Base-by-base conservation (phyloP, 192 early-diverging fungal species). In the Lobosporangium transversale region DNA sequence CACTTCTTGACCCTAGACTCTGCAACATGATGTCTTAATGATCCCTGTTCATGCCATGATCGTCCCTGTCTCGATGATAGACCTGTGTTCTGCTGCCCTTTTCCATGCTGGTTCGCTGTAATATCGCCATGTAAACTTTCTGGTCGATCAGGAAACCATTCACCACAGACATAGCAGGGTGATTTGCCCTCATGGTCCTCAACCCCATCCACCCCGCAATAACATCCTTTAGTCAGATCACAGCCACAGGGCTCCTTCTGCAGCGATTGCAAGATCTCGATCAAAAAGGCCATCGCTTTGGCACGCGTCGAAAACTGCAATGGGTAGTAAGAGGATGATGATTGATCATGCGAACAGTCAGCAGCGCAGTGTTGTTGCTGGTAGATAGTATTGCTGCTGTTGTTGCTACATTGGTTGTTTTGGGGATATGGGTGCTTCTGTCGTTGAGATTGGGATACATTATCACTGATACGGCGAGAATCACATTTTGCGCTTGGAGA, bases 231-330 rank as follows among this genome's bases (percentile, higher is more conserved):
- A 9, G 47, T 44, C 10, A 76, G 65, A 29, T 76, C 64, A 30
- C 73, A 76, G n/a, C 73, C 73, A 49, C 73, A 76, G 30, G 64
- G 64, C 27, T 76, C 73, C 40, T 66, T 67, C 40, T 76, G 73
- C n/a, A 76, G 35, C 24, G 63, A 76, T 44, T 67, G 73, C 10
- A 76, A 32, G 37, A 76, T 44, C 37, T 76, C 73, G 23, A 76
- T 76, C 37, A 76, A 30, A 26, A 55, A 76, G 24, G 73, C 44
- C 73, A 76, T 76, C 0, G 73, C 73, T 40, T 52, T 61, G n/a
- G 73, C 73, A 17, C 62, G 62, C 2, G 73, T 76, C 18, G 73
- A 76, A 53, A 76, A 76, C 26, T 76, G 73, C n/a, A 76, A 51
- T 31, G 73, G 73, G 29, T 76, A 76, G 31, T 54, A 62, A 8